A percentile compares a stretch with the other conserved stretches of the same genome.
Evolutionary conservation across 2,329 filamentous ascomycete genomes (phyloP).

Genomic region (Aspergillus terreus): DNA sequence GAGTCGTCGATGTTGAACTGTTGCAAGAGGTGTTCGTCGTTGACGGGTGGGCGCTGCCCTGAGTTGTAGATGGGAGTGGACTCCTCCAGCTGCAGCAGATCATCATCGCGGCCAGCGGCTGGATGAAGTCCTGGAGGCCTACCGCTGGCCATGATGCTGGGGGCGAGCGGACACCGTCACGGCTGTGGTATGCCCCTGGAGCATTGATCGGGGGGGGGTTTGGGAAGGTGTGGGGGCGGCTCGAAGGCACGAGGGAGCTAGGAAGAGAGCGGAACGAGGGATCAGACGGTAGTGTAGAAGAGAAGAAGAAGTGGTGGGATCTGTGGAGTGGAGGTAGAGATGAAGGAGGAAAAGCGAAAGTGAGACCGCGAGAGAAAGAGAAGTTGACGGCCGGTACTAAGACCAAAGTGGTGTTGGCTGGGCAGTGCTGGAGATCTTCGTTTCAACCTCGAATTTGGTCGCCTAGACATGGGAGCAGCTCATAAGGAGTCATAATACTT

Average conservation of each 20-base stretch:
- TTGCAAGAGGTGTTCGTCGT: conserved; percentile 75
- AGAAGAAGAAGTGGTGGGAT: no score
- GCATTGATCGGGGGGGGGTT: conserved; percentile 31
- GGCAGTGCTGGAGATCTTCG: background rate
- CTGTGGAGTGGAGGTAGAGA: no score
- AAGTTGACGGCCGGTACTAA: background rate
- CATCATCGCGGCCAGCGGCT: conserved; percentile 41
- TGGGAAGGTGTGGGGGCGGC: background rate
- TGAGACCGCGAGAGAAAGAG: background rate
- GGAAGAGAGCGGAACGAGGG: background rate
- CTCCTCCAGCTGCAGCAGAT: conserved; percentile 41
- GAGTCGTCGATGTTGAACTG: conserved; percentile 68
- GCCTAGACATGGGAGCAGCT: no score
- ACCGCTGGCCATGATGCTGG: conserved; percentile 46
- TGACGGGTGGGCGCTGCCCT: conserved; percentile 72
- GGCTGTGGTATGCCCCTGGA: conserved; percentile 29
- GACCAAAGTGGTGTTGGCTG: background rate
- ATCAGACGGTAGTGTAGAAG: no score
- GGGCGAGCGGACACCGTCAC: conserved; percentile 34
- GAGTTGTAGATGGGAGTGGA: conserved; percentile 58
- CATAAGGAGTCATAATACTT: no score
- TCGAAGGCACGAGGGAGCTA: background rate
- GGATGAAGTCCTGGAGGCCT: conserved; percentile 52
- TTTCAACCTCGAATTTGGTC: background rate
- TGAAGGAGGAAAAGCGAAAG: background rate